phyloP scores from a whole-genome alignment of 305 asterid genomes.

The Salvia sclarea region DNA sequence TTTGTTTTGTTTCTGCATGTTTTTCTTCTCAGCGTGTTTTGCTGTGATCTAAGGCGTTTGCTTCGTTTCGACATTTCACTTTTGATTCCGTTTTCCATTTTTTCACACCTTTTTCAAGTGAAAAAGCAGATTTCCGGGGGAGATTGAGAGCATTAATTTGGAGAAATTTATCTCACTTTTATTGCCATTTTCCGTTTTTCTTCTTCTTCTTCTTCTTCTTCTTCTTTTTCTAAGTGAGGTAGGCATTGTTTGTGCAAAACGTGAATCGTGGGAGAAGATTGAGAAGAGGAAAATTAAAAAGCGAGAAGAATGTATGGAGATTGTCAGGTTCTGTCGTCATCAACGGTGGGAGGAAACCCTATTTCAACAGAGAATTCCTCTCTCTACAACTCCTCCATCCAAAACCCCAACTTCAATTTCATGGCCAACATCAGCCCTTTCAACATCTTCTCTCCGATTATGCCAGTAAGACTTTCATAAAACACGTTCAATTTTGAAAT shows the following conservation, averaged over 20 bases:
- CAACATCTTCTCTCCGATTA: conserved; percentile 68
- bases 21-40: background rate
- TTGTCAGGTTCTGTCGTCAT: conserved; percentile 73
- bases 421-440: conserved; percentile 72
- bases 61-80: background rate
- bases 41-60: background rate
- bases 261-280: background rate
- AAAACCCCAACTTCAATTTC: conserved; percentile 75
- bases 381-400: conserved; percentile 42
- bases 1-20: conserved; percentile 3
- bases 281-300: background rate
- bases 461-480: conserved; percentile 58
- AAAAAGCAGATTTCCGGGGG: background rate
- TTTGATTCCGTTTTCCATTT: conserved; percentile 3
- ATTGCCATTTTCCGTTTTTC: background rate
- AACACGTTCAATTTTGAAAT: too few relatives aligned
- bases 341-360: conserved; percentile 52
- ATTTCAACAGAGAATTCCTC: conserved; percentile 53
- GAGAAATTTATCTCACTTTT: background rate
- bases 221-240: background rate
- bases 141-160: background rate
- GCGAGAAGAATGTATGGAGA: conserved; percentile 72
- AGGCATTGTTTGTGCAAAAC: background rate
- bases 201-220: too few relatives aligned
- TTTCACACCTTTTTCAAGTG: background rate